These are phyloP conservation scores for Mytilinidion resinicola DNA, from an alignment of 495 filamentous ascomycete species.

Conservation along the genomic window DNA sequence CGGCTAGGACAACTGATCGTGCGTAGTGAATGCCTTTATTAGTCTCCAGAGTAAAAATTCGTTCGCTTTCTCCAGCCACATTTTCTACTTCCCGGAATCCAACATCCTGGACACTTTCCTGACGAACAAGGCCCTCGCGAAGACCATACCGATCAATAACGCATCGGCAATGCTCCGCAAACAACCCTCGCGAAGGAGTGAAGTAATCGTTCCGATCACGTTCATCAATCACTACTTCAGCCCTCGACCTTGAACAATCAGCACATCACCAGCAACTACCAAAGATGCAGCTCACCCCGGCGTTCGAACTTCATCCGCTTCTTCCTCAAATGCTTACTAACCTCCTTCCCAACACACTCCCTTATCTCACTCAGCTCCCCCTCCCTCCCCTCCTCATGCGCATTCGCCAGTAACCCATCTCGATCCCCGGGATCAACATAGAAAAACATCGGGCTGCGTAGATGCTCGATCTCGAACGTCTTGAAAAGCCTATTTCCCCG, in stretches of 20 bases:
- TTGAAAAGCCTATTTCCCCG: constrained; percentile 52
- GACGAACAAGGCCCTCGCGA: constrained; percentile 38
- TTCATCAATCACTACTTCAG: constrained; percentile 49
- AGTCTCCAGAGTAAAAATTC: constrained; percentile 50
- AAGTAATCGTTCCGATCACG: constrained; percentile 61
- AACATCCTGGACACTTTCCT: constrained; percentile 48
- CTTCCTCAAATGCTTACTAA: constrained; percentile 60
- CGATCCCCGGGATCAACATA: constrained; percentile 59
- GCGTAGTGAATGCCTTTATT: constrained; percentile 42
- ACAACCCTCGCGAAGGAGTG: constrained; percentile 51
- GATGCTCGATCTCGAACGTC: constrained; percentile 51
- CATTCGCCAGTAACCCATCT: constrained; percentile 56
- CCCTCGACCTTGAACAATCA: background rate
- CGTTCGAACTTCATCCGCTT: constrained; percentile 36
- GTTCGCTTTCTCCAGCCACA: constrained; percentile 25
- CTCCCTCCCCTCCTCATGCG: constrained; percentile 45
- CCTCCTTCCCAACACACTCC: constrained; percentile 55
- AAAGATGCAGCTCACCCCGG: background rate
- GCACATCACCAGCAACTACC: no score
- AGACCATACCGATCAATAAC: constrained; percentile 50
- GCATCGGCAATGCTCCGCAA: constrained; percentile 50
- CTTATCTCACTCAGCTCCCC: constrained; percentile 51
- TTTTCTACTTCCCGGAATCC: constrained; percentile 38
- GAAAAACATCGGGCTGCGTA: constrained; percentile 63
- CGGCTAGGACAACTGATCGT: constrained; percentile 50